phyloP scores from a whole-genome alignment of 2,329 filamentous ascomycete species.

The Allantophomopsis lycopodina region DNA sequence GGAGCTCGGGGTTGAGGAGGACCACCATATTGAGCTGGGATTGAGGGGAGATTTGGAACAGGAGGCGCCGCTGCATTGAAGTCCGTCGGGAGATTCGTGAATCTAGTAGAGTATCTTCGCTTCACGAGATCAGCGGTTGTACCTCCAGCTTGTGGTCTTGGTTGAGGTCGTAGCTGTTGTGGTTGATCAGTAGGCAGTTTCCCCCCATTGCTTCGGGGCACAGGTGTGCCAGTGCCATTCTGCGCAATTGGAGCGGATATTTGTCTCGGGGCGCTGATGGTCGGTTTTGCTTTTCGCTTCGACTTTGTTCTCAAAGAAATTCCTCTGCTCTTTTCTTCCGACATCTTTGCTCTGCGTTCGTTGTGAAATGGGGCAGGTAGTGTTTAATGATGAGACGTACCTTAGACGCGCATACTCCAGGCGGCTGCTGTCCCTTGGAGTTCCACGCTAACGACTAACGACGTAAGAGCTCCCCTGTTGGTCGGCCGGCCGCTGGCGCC shows the following conservation, averaged over 20 bases:
- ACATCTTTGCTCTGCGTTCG: constrained; percentile 27
- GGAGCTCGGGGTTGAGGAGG: constrained; percentile 9
- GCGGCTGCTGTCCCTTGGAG: not conserved
- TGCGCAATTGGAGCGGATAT: constrained; percentile 47
- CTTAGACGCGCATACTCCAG: too few species aligned
- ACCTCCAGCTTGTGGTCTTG: constrained; percentile 35
- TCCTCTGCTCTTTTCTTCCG: constrained; percentile 42
- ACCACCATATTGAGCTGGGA: constrained; percentile 35
- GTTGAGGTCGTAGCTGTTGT: constrained; percentile 13
- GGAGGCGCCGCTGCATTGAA: constrained; percentile 54
- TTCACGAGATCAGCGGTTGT: constrained; percentile 81
- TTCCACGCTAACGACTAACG: constrained; percentile 1
- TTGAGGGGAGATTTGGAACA: constrained; percentile 57
- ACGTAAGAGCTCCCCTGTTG: too few species aligned
- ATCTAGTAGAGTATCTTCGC: constrained; percentile 83
- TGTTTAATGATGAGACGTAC: not conserved
- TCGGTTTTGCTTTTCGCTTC: constrained; percentile 39
- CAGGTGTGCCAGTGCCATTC: constrained; percentile 28
- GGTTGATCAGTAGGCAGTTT: constrained; percentile 18
- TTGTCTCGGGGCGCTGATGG: constrained; percentile 47
- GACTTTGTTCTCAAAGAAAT: constrained; percentile 47
- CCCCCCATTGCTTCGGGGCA: constrained; percentile 20
- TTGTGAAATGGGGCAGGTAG: not conserved
- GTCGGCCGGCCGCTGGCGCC: not conserved
- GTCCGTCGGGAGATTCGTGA: constrained; percentile 63